Base-by-base conservation (phyloP, 1,284 basidiomycete species). In the Marasmius oreades region DNA sequence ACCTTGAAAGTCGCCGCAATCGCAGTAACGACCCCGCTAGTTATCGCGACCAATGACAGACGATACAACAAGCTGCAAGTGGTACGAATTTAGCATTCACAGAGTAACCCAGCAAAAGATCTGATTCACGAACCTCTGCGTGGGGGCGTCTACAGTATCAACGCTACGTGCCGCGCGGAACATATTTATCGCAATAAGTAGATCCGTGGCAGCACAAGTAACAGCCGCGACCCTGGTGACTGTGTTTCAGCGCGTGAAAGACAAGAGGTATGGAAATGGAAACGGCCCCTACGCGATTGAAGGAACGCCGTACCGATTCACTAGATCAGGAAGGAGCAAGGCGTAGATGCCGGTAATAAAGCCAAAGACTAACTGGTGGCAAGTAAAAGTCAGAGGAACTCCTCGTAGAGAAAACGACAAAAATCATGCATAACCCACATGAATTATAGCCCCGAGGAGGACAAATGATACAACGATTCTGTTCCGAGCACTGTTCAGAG, bases 141-240 rank as follows among this genome's bases (percentile, higher is more conserved):
- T 58, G 10, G 42, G 36, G 5, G 50, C 22, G 47, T 47, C 47
- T 10, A 50, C 26, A 14, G 53, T 55, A 8, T 46, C 18, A 2
- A 58, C 52, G 18, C n/a, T 22, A 5, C 53, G 33, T 22, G 55
- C 33, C 10, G 31, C 45, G 16, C 39, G 42, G 39, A 52, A 37
- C 42, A 52, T 47, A n/a, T 33, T 42, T 7, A 34, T 14, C 6
- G 57, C 53, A 34, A 55, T 55, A 14, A 58, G 22, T 14, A 58
- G 31, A 37, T 58, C 57, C 10, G 57, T 54, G 3, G 50, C 50
- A 12, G 57, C 53, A 20, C 53, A 58, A 36, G 46, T 20, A 26
- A 44, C 31, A 7, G 48, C 53, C 4, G 53, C 44, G 22, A 55
- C 48, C 16, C 57, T 55, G n/a, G n/a, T 6, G 23, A 11, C 31